Conservation (phyloP, 768 basidiomycete species). For the Zangia roseola region DNA sequence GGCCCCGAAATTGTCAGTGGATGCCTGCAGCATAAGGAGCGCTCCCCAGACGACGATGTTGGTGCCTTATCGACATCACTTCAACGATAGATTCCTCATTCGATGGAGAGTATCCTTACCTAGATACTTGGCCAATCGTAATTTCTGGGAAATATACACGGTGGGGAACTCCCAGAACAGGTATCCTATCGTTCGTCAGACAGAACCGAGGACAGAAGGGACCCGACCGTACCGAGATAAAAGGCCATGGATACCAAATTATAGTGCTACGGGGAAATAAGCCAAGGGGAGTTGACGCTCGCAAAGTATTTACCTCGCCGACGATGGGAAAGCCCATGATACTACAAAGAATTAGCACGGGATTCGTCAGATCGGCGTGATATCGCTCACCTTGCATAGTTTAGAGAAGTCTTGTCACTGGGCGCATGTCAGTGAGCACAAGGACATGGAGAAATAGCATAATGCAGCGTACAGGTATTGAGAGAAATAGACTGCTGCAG, state of each 20-base stretch:
- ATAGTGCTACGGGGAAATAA: slow-evolving; percentile 43
- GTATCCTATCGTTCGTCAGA: slow-evolving; percentile 39
- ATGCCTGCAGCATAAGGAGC: slow-evolving; percentile 59
- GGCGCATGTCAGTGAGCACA: slow-evolving; percentile 3
- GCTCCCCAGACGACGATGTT: slow-evolving; percentile 63
- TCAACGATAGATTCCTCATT: neutral
- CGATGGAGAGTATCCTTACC: slow-evolving; percentile 34
- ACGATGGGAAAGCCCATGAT: slow-evolving; percentile 67
- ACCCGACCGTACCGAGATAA: slow-evolving; percentile 47
- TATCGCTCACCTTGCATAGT: slow-evolving; percentile 57
- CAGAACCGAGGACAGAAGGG: neutral
- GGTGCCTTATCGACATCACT: slow-evolving; percentile 32
- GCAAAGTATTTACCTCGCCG: slow-evolving; percentile 44
- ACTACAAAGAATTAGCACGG: slow-evolving; percentile 29
- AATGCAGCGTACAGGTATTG: slow-evolving; percentile 52
- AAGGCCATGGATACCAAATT: slow-evolving; percentile 65
- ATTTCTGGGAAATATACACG: slow-evolving; percentile 62
- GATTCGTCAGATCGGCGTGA: too few species aligned
- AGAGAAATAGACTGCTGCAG: slow-evolving; percentile 67
- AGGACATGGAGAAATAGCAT: neutral
- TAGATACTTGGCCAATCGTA: slow-evolving; percentile 59
- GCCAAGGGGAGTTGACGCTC: neutral
- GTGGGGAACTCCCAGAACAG: slow-evolving; percentile 66
- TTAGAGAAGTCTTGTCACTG: slow-evolving; percentile 68
- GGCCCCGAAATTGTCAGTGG: slow-evolving; percentile 52